phyloP scores from a whole-genome alignment of 2,329 filamentous ascomycete genomes.

The Triangularia verruculosa region DNA sequence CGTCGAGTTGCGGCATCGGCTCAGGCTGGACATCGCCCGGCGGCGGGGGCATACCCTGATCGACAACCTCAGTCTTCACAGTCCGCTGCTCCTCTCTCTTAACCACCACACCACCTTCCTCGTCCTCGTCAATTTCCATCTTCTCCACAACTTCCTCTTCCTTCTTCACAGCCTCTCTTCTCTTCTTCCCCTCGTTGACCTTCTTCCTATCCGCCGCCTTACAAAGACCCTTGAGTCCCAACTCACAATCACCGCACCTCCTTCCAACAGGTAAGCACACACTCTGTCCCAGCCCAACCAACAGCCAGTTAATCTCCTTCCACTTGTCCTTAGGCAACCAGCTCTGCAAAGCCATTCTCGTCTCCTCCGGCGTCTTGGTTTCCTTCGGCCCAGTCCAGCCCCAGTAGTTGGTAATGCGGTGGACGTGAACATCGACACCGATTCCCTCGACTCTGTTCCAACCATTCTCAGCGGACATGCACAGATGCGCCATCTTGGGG shows the following conservation, averaged over 20 bases:
- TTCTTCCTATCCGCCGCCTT: slow-evolving; percentile 65
- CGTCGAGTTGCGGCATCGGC: not conserved
- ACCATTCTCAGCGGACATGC: slow-evolving; percentile 66
- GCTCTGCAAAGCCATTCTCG: slow-evolving; percentile 67
- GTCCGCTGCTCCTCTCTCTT: slow-evolving; percentile 17
- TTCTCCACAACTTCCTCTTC: slow-evolving; percentile 30
- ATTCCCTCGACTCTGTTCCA: slow-evolving; percentile 68
- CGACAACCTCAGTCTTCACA: slow-evolving; percentile 29
- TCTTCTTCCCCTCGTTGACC: slow-evolving; percentile 55
- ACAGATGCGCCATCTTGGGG: slow-evolving; percentile 92
- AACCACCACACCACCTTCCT: slow-evolving; percentile 9
- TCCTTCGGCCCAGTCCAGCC: slow-evolving; percentile 66
- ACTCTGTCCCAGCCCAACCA: slow-evolving; percentile 85
- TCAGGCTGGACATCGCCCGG: slow-evolving; percentile 11
- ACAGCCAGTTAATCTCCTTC: slow-evolving; percentile 87
- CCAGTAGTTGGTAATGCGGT: slow-evolving; percentile 92
- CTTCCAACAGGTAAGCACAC: slow-evolving; percentile 78
- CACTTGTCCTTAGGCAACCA: slow-evolving; percentile 85
- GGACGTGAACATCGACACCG: slow-evolving; percentile 91
- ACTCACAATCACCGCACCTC: slow-evolving; percentile 80
- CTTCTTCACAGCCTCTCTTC: slow-evolving; percentile 36
- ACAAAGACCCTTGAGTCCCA: slow-evolving; percentile 75
- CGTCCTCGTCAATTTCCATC: slow-evolving; percentile 23
- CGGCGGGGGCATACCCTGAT: slow-evolving; percentile 1
- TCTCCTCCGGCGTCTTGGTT: slow-evolving; percentile 78